Evolutionary conservation across 176 grass and related monocot genomes (phyloP), one percentile per base, ranked within the genome.

Genomic region (Pharus latifolius): DNA sequence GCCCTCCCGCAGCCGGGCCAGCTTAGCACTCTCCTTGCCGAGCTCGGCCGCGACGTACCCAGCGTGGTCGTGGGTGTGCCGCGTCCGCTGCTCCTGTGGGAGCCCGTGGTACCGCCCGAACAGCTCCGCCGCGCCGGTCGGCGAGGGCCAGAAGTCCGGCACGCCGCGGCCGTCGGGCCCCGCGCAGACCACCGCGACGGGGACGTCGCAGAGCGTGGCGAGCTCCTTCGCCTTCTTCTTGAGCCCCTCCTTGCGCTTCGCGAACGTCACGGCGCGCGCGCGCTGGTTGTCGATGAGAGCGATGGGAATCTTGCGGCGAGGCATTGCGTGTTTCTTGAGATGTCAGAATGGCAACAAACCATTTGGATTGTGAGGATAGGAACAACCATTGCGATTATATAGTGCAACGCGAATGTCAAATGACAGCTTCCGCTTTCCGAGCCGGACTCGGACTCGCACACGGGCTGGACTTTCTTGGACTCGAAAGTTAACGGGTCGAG

Each of bases 171-270:
- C 56, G 34, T 7, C 68, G 34, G 35, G n/a, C 51, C 15, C 69
- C 68, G 45, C 25, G 62, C 35, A 68, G 75, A 74, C 4, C 69
- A 74, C 18, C 20, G 45, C 69, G 35, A 84, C 62, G 16, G 48
- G 34, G 60, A 78, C 61, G 12, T 0, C 17, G 47, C 46, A 60
- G 33, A 2, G 9, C 61, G 29, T 13, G 44, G 9, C 12, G 28
- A 85, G 69, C 35, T 59, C 43, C 7, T 4, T 1, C 4, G 16
- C 51, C 43, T 65, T 78, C 2, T 15, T 28, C 34, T 0, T 17
- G 67, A 79, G 35, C 52, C 0, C 3, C 15, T 6, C 43, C 82
- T 73, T 78, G 50, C 61, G 15, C 61, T 3, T 15, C 44, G 6
- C 28, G 3, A 68, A 46, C 18, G 0, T 30, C 6, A 2, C 10